phyloP scores from a whole-genome alignment of 352 stramenopile genomes.

The Globisporangium okanoganense region DNA sequence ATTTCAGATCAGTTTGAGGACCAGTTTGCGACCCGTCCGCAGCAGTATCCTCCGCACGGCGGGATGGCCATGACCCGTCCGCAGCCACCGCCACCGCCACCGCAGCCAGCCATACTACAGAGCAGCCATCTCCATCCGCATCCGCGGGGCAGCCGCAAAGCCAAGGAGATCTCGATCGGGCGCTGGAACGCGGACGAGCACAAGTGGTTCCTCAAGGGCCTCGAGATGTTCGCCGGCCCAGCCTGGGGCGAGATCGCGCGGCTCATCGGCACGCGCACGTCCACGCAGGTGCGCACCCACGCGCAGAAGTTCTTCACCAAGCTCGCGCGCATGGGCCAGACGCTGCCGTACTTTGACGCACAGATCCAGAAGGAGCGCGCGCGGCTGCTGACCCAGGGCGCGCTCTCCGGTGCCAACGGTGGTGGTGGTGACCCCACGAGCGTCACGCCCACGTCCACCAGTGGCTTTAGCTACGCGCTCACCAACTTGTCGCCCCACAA shows the following conservation, averaged over 20 bases:
- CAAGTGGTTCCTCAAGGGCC: slow-evolving; percentile 67
- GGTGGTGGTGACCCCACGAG: slow-evolving; percentile 17
- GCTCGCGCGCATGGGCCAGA: slow-evolving; percentile 67
- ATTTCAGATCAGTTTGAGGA: slow-evolving; percentile 5
- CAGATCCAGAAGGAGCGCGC: slow-evolving; percentile 71
- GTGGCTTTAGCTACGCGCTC: slow-evolving; percentile 25
- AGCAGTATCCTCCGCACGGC: neutral
- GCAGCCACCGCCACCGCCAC: neutral
- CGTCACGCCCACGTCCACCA: slow-evolving; percentile 44
- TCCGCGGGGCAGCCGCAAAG: slow-evolving; percentile 22
- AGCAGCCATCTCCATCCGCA: neutral
- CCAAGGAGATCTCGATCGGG: slow-evolving; percentile 63
- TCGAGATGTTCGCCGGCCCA: slow-evolving; percentile 77
- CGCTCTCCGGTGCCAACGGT: neutral
- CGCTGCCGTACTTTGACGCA: slow-evolving; percentile 68
- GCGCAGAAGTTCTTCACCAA: slow-evolving; percentile 90
- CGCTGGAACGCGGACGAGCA: slow-evolving; percentile 79
- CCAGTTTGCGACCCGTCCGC: neutral
- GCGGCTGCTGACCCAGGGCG: slow-evolving; percentile 48
- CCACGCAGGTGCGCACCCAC: slow-evolving; percentile 82
- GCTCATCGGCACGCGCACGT: slow-evolving; percentile 79
- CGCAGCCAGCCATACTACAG: neutral
- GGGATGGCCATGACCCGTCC: slow-evolving; percentile 8
- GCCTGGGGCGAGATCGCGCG: slow-evolving; percentile 83
- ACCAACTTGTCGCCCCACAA: slow-evolving; percentile 49